phyloP scores from a whole-genome alignment of 331 rosid species.

The Ulmus americana region DNA sequence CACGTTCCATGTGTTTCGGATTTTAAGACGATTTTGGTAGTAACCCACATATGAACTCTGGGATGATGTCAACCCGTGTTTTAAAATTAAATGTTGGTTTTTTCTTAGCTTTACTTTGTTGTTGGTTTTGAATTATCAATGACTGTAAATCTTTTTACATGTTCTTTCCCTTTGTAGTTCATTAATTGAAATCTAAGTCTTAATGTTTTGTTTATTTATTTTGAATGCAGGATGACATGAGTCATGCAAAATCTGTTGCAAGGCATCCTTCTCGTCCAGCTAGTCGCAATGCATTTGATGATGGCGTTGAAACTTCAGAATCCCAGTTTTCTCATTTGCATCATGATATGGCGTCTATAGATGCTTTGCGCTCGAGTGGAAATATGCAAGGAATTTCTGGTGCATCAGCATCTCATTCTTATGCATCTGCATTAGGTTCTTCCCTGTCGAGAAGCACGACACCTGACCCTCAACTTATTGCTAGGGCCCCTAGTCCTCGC shows the following conservation, averaged over 20 bases:
- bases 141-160: not conserved
- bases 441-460: conserved; percentile 44
- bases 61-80: no score
- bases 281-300: conserved; percentile 45
- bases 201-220: not conserved
- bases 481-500: conserved; percentile 49
- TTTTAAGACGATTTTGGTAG: no score
- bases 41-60: no score
- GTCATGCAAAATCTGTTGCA: conserved; percentile 26
- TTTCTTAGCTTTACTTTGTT: not conserved
- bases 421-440: conserved; percentile 48
- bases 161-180: not conserved
- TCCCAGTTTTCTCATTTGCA: conserved; percentile 37
- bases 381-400: conserved; percentile 35
- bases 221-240: conserved; percentile 38
- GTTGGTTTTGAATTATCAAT: not conserved
- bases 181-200: not conserved
- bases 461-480: conserved; percentile 42
- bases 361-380: conserved; percentile 24
- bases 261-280: conserved; percentile 45
- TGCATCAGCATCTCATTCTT: conserved; percentile 32
- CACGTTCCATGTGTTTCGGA: not conserved
- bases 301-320: conserved; percentile 35
- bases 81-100: not conserved
- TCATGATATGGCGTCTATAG: conserved; percentile 30